These are phyloP conservation scores for Helianthus tuberosus DNA, from an alignment of 129 eudicot species.

Conservation along the genomic window DNA sequence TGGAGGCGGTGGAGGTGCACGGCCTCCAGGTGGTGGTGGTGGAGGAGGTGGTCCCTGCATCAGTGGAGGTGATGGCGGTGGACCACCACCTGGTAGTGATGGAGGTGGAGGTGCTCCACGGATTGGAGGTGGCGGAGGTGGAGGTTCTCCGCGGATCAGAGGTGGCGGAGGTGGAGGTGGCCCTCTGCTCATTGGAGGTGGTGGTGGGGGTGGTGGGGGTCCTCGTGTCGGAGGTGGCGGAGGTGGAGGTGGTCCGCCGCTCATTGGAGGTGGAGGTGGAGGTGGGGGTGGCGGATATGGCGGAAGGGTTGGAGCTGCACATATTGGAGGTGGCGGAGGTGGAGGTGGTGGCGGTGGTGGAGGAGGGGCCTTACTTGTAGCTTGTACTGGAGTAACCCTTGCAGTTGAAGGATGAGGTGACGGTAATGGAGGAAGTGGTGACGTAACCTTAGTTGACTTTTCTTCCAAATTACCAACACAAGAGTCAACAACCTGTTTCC, in stretches of 20 bases:
- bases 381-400: neutral
- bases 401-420: slow-evolving; percentile 30
- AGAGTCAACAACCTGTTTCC: slow-evolving; percentile 36
- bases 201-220: slow-evolving; percentile 65
- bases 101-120: slow-evolving; percentile 33
- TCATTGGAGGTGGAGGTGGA: slow-evolving; percentile 29
- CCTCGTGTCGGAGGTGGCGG: slow-evolving; percentile 56
- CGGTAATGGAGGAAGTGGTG: slow-evolving; percentile 29
- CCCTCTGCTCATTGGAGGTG: neutral
- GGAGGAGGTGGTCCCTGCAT: slow-evolving; percentile 40
- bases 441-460: slow-evolving; percentile 19
- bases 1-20: slow-evolving; percentile 52
- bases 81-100: slow-evolving; percentile 14
- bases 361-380: slow-evolving; percentile 28
- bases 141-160: slow-evolving; percentile 19
- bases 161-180: slow-evolving; percentile 15
- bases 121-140: slow-evolving; percentile 23
- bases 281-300: slow-evolving; percentile 17
- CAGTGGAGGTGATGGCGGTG: slow-evolving; percentile 13
- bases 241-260: slow-evolving; percentile 29
- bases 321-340: slow-evolving; percentile 20
- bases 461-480: slow-evolving; percentile 20
- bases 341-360: slow-evolving; percentile 32
- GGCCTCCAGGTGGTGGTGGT: slow-evolving; percentile 38
- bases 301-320: slow-evolving; percentile 30